These are phyloP conservation scores for Talaromyces pinophilus DNA, from an alignment of 2,329 filamentous ascomycete species.

Conservation along the genomic window DNA sequence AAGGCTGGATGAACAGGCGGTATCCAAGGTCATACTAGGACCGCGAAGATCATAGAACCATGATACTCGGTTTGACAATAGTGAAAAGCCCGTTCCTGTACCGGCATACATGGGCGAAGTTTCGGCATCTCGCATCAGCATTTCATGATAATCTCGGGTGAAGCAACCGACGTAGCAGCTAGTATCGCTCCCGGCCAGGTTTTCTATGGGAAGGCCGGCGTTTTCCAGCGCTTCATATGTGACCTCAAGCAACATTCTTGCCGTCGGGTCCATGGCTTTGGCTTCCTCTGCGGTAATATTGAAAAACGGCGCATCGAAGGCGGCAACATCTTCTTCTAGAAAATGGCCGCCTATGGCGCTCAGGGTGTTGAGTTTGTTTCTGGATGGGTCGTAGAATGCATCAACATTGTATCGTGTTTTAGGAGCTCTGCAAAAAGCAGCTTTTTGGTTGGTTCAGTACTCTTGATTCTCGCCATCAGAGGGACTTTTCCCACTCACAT, in stretches of 20 bases:
- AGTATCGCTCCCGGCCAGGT: slow-evolving; percentile 28
- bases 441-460: neutral
- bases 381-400: slow-evolving; percentile 6
- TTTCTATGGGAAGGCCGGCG: slow-evolving; percentile 29
- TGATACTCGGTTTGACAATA: slow-evolving; percentile 35
- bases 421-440: slow-evolving; percentile 4
- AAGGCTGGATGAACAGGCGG: slow-evolving; percentile 32
- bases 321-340: slow-evolving; percentile 28
- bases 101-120: slow-evolving; percentile 25
- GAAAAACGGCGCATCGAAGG: slow-evolving; percentile 37
- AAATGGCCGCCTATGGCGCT: slow-evolving; percentile 27
- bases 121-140: slow-evolving; percentile 30
- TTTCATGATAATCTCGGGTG: slow-evolving; percentile 27
- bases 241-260: slow-evolving; percentile 31
- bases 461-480: neutral
- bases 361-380: neutral
- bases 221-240: slow-evolving; percentile 31
- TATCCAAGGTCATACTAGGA: slow-evolving; percentile 33
- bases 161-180: slow-evolving; percentile 29
- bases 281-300: slow-evolving; percentile 29
- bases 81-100: slow-evolving; percentile 26
- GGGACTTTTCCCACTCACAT: neutral
- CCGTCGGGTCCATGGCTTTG: slow-evolving; percentile 25
- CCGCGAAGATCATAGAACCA: slow-evolving; percentile 35
- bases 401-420: slow-evolving; percentile 10